A percentile compares a stretch with the other conserved stretches of the same genome.
Conservation (phyloP, 176 grass and related monocot species). For the Phragmites australis region DNA sequence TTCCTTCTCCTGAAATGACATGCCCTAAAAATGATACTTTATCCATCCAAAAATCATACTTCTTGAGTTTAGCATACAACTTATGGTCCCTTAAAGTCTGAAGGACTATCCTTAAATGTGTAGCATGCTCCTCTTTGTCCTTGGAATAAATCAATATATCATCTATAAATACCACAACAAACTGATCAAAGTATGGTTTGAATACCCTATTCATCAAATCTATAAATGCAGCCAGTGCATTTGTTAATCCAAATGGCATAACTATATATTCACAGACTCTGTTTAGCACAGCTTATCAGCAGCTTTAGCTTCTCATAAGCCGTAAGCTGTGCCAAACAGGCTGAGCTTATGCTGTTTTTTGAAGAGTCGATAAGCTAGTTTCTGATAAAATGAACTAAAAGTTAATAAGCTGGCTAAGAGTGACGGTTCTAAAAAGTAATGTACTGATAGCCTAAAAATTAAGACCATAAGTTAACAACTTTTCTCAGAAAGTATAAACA, state of each 20-base stretch:
- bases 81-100: not conserved
- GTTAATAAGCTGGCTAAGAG: no score
- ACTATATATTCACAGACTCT: not conserved
- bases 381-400: no score
- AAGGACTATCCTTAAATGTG: not conserved
- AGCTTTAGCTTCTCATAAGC: no score
- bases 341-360: no score
- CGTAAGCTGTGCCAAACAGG: no score
- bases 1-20: not conserved
- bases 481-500: no score
- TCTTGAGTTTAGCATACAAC: not conserved
- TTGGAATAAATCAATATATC: not conserved
- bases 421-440: no score
- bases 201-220: not conserved
- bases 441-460: no score
- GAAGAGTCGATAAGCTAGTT: no score
- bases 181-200: not conserved
- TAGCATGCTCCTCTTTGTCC: not conserved
- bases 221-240: not conserved
- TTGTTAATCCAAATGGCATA: not conserved
- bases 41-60: not conserved
- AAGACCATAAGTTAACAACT: no score
- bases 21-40: not conserved
- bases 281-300: no score
- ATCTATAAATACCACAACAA: not conserved